Evolutionary conservation across 345 rosid genomes (phyloP).

Genomic region (Euphorbia pulcherrima): DNA sequence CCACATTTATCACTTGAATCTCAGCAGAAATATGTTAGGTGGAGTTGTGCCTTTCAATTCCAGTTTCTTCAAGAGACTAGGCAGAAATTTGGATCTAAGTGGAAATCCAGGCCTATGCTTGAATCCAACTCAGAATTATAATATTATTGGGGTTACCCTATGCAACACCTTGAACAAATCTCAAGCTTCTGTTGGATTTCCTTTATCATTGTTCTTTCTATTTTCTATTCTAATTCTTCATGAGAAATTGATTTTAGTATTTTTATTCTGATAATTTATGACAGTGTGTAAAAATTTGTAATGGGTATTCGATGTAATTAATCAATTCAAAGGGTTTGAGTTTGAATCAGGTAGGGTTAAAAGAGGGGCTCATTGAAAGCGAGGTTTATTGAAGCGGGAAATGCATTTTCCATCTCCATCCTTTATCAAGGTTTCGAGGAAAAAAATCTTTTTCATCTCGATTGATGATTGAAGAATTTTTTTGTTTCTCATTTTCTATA

Average conservation of each 20-base stretch:
- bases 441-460: too few relatives aligned
- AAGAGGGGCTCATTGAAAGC: too few relatives aligned
- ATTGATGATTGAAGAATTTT: too few relatives aligned
- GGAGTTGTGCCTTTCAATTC: constrained; percentile 74
- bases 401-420: too few relatives aligned
- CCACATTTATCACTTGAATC: constrained; percentile 69
- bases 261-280: neutral
- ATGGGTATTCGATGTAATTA: neutral
- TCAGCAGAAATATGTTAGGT: constrained; percentile 56
- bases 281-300: constrained; percentile 7
- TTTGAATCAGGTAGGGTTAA: too few relatives aligned
- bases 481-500: too few relatives aligned
- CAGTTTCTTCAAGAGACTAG: constrained; percentile 55
- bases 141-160: constrained; percentile 49
- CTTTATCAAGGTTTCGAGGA: too few relatives aligned
- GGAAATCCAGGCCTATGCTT: constrained; percentile 79
- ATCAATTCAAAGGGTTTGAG: neutral
- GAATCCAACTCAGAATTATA: constrained; percentile 50
- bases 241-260: constrained; percentile 24
- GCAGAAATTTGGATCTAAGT: constrained; percentile 76
- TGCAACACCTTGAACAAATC: constrained; percentile 50
- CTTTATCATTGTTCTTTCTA: constrained; percentile 24
- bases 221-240: constrained; percentile 29
- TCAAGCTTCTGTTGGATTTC: constrained; percentile 31
- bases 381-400: too few relatives aligned